Conservation (phyloP, 108 stramenopile species). For the Conticribra weissflogii region DNA sequence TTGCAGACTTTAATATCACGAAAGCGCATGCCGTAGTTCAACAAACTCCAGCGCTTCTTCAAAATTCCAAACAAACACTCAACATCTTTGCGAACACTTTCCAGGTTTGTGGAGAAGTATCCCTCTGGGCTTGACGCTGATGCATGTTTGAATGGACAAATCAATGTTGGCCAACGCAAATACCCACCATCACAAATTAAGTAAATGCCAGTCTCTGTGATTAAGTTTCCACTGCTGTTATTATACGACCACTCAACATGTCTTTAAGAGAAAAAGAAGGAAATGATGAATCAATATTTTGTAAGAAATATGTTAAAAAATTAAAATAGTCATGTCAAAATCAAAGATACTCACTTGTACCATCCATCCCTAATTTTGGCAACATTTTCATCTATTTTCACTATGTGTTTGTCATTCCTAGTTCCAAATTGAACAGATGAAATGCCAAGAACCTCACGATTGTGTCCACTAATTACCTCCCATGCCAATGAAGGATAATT, state of each 20-base stretch:
- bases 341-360: no score
- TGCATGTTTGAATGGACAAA: slow-evolving; percentile 34
- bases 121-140: not conserved
- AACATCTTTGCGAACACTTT: slow-evolving; percentile 59
- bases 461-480: slow-evolving; percentile 18
- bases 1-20: not conserved
- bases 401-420: slow-evolving; percentile 33
- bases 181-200: slow-evolving; percentile 58
- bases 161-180: slow-evolving; percentile 39
- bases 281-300: no score
- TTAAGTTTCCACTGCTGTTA: not conserved
- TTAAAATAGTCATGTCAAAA: no score
- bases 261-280: no score
- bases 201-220: slow-evolving; percentile 16
- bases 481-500: slow-evolving; percentile 43
- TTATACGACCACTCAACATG: slow-evolving; percentile 14
- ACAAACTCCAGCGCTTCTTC: slow-evolving; percentile 41
- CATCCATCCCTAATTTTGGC: slow-evolving; percentile 1
- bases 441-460: slow-evolving; percentile 4
- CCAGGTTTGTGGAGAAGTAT: slow-evolving; percentile 25
- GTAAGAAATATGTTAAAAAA: no score
- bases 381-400: slow-evolving; percentile 3
- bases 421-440: slow-evolving; percentile 17
- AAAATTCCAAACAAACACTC: slow-evolving; percentile 58
- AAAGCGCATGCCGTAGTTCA: slow-evolving; percentile 24